These are phyloP conservation scores for Capsicum baccatum DNA, from an alignment of 257 asterid genomes.

Conservation along the genomic window DNA sequence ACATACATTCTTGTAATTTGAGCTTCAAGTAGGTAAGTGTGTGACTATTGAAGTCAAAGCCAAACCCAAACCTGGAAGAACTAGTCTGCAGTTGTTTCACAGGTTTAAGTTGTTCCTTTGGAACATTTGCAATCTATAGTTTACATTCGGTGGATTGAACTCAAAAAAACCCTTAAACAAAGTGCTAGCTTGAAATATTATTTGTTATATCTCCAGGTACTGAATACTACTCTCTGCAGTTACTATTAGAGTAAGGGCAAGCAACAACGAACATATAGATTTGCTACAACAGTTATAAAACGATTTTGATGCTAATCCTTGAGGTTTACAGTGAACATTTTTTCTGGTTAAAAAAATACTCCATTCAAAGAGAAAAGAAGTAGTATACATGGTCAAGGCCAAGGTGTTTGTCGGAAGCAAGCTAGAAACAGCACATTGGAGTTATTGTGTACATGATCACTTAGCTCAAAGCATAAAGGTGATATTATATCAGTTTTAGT, in stretches of 20 bases:
- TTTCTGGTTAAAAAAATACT: not conserved
- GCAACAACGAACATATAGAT: not conserved
- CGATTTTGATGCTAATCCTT: not conserved
- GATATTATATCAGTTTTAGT: slow-evolving; percentile 6
- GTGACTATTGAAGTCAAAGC: slow-evolving; percentile 14
- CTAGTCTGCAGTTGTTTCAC: not conserved
- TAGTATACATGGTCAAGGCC: not conserved
- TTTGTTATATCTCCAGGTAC: not conserved
- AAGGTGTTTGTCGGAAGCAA: not conserved
- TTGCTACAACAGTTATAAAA: not conserved
- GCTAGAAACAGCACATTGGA: not conserved
- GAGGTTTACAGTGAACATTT: not conserved
- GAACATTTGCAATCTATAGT: not conserved
- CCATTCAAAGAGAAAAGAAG: not conserved
- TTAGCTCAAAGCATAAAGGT: not conserved
- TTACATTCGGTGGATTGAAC: slow-evolving; percentile 6
- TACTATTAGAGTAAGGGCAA: not conserved
- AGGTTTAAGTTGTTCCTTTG: not conserved
- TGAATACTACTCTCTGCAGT: not conserved
- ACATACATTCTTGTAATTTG: slow-evolving; percentile 8
- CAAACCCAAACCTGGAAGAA: slow-evolving; percentile 15
- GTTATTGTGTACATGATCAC: not conserved
- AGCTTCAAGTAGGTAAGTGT: not conserved
- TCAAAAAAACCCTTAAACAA: not conserved
- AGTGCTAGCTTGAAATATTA: not conserved